phyloP scores from a whole-genome alignment of 2,329 filamentous ascomycete species.

The Alternaria alternata region DNA sequence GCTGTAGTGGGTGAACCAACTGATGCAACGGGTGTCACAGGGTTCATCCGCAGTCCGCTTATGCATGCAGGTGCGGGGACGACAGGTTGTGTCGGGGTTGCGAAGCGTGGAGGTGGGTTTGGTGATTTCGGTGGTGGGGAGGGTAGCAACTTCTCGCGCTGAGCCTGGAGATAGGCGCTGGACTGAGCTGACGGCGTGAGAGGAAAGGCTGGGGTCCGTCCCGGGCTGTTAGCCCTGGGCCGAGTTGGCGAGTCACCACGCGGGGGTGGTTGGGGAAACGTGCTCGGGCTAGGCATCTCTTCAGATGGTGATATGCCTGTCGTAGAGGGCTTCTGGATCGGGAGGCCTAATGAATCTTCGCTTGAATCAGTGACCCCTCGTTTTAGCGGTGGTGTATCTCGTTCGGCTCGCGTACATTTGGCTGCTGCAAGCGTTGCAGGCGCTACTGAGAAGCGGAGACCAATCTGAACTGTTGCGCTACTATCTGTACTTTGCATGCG shows the following conservation, averaged over 20 bases:
- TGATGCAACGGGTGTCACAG: conserved; percentile 36
- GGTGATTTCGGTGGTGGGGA: conserved; percentile 33
- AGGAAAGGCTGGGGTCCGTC: conserved; percentile 36
- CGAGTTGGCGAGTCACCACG: conserved; percentile 28
- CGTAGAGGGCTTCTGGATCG: conserved; percentile 41
- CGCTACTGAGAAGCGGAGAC: conserved; percentile 68
- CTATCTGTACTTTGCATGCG: conserved; percentile 70
- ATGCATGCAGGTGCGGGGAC: conserved; percentile 21
- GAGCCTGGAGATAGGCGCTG: conserved; percentile 42
- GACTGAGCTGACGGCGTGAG: conserved; percentile 33
- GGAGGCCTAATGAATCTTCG: conserved; percentile 38
- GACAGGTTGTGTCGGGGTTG: conserved; percentile 15
- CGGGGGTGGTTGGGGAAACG: conserved; percentile 31
- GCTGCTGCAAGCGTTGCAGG: conserved; percentile 48
- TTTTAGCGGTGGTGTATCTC: conserved; percentile 29
- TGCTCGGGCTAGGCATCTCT: conserved; percentile 27
- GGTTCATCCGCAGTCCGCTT: conserved; percentile 49
- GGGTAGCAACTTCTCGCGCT: conserved; percentile 47
- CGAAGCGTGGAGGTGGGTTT: conserved; percentile 14
- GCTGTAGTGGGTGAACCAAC: conserved; percentile 27
- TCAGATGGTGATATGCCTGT: conserved; percentile 18
- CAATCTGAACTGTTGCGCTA: conserved; percentile 75
- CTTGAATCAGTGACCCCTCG: conserved; percentile 39
- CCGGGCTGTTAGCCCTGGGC: conserved; percentile 26
- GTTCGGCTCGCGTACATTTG: conserved; percentile 34